Percentiles rank a stretch among this genome's conserved stretches.
Conservation (phyloP, 495 filamentous ascomycete species). For the Hypoxylon fragiforme region DNA sequence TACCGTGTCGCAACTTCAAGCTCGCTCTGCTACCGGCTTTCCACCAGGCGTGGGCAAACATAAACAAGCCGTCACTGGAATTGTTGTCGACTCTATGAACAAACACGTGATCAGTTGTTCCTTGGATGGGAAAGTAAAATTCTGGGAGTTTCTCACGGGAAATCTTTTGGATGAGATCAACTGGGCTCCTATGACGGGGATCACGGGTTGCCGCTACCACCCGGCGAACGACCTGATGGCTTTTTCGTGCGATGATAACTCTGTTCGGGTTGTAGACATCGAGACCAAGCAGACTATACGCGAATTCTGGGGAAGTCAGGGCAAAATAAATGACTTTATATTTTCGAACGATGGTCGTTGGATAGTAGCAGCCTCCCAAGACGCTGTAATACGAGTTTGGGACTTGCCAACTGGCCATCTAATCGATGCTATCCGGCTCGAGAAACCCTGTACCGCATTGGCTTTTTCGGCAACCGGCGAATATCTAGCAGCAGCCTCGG, state of each 20-base stretch:
- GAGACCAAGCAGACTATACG: conserved; percentile 87
- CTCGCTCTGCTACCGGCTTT: conserved; percentile 43
- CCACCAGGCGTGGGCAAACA: conserved; percentile 65
- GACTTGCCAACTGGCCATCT: conserved; percentile 94
- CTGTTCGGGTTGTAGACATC: conserved; percentile 85
- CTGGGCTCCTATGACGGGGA: conserved; percentile 78
- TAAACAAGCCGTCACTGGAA: conserved; percentile 77
- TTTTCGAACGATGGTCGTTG: conserved; percentile 94
- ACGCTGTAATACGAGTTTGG: conserved; percentile 84
- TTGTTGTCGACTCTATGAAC: conserved; percentile 84
- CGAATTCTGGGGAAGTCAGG: conserved; percentile 89
- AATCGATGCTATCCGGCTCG: conserved; percentile 82
- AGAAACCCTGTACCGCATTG: conserved; percentile 75
- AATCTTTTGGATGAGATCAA: conserved; percentile 77
- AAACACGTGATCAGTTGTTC: conserved; percentile 80
- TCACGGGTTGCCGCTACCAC: conserved; percentile 78
- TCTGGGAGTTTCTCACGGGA: conserved; percentile 90
- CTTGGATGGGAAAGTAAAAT: conserved; percentile 93
- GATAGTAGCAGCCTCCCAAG: conserved; percentile 87
- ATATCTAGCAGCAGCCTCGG: conserved; percentile 85
- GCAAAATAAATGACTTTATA: conserved; percentile 78
- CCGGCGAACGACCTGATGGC: conserved; percentile 83
- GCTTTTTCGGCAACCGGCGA: conserved; percentile 89
- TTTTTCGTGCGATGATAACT: conserved; percentile 84
- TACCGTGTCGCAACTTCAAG: conserved; percentile 52